Percentiles rank a stretch among this genome's conserved stretches.
These are phyloP conservation scores for Talaromyces nanjingensis DNA, from an alignment of 495 filamentous ascomycete genomes.

Conservation along the genomic window DNA sequence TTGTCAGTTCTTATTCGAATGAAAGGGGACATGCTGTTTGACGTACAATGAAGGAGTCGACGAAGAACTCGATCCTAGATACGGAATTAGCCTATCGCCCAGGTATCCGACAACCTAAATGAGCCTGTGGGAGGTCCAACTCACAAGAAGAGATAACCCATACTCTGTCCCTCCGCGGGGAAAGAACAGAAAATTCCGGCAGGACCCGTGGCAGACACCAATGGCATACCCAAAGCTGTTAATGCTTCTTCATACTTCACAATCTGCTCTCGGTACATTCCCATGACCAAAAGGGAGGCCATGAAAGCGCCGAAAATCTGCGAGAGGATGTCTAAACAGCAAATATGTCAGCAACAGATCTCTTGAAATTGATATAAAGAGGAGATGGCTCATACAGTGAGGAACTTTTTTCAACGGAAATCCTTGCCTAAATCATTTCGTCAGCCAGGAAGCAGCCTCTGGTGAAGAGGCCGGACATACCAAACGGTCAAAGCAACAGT, in stretches of 20 bases:
- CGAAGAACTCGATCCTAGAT: slow-evolving; percentile 37
- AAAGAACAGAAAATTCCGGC: slow-evolving; percentile 39
- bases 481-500: slow-evolving; percentile 43
- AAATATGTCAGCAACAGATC: background rate
- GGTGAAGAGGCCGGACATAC: slow-evolving; percentile 9
- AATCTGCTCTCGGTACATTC: slow-evolving; percentile 43
- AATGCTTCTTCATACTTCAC: slow-evolving; percentile 24
- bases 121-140: background rate
- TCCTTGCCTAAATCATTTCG: slow-evolving; percentile 24
- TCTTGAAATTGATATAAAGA: slow-evolving; percentile 15
- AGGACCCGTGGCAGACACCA: slow-evolving; percentile 39
- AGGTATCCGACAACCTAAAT: background rate
- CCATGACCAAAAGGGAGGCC: slow-evolving; percentile 41
- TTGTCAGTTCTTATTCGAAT: background rate
- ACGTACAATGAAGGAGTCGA: slow-evolving; percentile 41
- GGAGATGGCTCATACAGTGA: slow-evolving; percentile 16
- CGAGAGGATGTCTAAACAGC: slow-evolving; percentile 33
- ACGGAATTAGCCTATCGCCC: background rate
- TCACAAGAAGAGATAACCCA: slow-evolving; percentile 44
- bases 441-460: background rate
- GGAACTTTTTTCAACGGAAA: slow-evolving; percentile 47
- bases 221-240: slow-evolving; percentile 18
- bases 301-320: slow-evolving; percentile 47
- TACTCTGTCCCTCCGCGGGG: slow-evolving; percentile 33
- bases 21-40: background rate